Percentiles rank a stretch among this genome's conserved stretches.
phyloP scores from a whole-genome alignment of 2,329 filamentous ascomycete species.

The Phialophora macrospora region DNA sequence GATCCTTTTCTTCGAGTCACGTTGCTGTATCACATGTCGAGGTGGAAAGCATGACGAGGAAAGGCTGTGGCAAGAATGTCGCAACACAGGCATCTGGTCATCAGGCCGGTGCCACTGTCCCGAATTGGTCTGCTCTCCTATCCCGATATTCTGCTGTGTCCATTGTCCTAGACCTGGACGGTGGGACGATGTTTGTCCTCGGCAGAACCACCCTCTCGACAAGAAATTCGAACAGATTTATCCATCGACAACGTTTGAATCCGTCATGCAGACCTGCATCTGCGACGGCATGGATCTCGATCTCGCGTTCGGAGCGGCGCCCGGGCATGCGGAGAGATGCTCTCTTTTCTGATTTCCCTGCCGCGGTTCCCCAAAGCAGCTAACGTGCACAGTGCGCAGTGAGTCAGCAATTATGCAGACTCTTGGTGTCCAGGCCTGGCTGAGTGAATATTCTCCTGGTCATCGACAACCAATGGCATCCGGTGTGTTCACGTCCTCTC shows the following conservation, averaged over 20 bases:
- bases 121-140: not conserved
- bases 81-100: slow-evolving; percentile 4
- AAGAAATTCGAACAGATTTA: not conserved
- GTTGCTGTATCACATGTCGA: not conserved
- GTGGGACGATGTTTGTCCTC: not conserved
- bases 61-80: slow-evolving; percentile 6
- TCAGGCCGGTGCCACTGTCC: not conserved
- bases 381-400: not conserved
- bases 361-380: not conserved
- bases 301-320: not conserved
- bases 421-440: not conserved
- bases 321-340: not conserved
- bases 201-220: not conserved
- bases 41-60: not conserved
- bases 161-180: not conserved
- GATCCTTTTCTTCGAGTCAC: not conserved
- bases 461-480: not conserved
- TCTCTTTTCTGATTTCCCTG: not conserved
- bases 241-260: not conserved
- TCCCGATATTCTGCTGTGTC: not conserved
- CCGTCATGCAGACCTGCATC: not conserved
- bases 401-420: slow-evolving; percentile 7
- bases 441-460: not conserved
- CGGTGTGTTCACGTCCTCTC: not conserved
- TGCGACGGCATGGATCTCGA: not conserved